phyloP scores from a whole-genome alignment of 1,139 yeast genomes.

The Geotrichum cucujoidarum region DNA sequence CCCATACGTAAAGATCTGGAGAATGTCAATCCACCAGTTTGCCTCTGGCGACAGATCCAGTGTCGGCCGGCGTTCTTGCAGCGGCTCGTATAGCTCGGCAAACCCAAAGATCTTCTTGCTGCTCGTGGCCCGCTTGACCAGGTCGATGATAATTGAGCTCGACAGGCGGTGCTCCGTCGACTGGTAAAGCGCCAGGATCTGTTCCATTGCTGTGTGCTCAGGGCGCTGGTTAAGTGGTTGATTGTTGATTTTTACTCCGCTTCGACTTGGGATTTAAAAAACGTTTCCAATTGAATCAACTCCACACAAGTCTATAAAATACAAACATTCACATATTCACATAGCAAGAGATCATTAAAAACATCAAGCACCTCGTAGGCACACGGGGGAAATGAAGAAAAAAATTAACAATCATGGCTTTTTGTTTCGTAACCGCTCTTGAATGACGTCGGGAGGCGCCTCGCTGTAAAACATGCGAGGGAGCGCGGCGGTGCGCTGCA shows the following conservation, averaged over 20 bases:
- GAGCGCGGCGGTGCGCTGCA: not conserved
- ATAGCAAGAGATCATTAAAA: too few relatives aligned
- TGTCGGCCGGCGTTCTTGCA: slow-evolving; percentile 13
- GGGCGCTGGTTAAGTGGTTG: too few relatives aligned
- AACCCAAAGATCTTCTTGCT: slow-evolving; percentile 23
- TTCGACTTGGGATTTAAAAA: not conserved
- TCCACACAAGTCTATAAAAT: too few relatives aligned
- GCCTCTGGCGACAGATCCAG: slow-evolving; percentile 9
- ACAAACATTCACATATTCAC: too few relatives aligned
- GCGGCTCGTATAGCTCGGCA: slow-evolving; percentile 26
- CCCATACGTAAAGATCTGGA: slow-evolving; percentile 26
- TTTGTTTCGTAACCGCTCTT: not conserved
- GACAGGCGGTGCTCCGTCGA: slow-evolving; percentile 17
- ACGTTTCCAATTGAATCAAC: too few relatives aligned
- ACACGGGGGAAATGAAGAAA: not conserved
- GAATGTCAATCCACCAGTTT: slow-evolving; percentile 19
- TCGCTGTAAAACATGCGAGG: slow-evolving; percentile 7
- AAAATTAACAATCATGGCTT: not conserved
- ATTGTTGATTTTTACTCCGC: not conserved
- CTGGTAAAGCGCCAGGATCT: slow-evolving; percentile 21
- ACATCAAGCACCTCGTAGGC: too few relatives aligned
- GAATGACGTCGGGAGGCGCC: slow-evolving; percentile 5
- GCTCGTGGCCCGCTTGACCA: slow-evolving; percentile 22
- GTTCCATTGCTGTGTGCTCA: slow-evolving; percentile 26
- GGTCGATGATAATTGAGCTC: slow-evolving; percentile 21